phyloP scores from a whole-genome alignment of 2,329 filamentous ascomycete species.

The Ceratocystis lukuohia region DNA sequence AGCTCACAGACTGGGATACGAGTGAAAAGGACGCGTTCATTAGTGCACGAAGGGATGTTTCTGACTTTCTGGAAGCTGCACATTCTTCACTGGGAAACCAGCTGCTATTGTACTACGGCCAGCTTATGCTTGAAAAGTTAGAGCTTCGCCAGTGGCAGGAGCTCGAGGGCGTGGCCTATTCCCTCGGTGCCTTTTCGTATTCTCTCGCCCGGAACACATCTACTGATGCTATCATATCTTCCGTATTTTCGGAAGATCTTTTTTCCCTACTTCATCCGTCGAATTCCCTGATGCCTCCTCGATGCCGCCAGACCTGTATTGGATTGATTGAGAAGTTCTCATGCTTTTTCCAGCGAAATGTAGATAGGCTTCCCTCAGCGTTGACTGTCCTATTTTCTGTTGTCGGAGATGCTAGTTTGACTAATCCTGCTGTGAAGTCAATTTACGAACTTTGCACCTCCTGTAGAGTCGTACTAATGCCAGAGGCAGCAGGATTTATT shows the following conservation, averaged over 20 bases:
- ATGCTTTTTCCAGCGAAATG: slow-evolving; percentile 61
- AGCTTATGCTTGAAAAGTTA: slow-evolving; percentile 34
- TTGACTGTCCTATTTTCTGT: slow-evolving; percentile 63
- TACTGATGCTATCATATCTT: slow-evolving; percentile 44
- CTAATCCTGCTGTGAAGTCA: slow-evolving; percentile 57
- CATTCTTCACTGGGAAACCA: slow-evolving; percentile 47
- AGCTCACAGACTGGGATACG: slow-evolving; percentile 54
- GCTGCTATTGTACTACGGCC: slow-evolving; percentile 44
- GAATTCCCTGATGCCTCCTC: slow-evolving; percentile 41
- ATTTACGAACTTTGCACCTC: slow-evolving; percentile 64
- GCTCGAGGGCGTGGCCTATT: slow-evolving; percentile 48
- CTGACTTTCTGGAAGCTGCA: slow-evolving; percentile 60
- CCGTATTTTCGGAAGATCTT: slow-evolving; percentile 45
- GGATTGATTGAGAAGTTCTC: slow-evolving; percentile 59
- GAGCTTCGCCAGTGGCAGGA: slow-evolving; percentile 37
- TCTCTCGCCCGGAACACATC: slow-evolving; percentile 44
- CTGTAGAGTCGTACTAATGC: slow-evolving; percentile 54
- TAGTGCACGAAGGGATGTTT: slow-evolving; percentile 65
- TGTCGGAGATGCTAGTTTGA: slow-evolving; percentile 47
- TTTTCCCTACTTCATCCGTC: slow-evolving; percentile 15
- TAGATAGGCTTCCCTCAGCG: slow-evolving; percentile 52
- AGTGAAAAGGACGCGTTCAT: slow-evolving; percentile 53
- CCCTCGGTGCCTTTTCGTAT: slow-evolving; percentile 54
- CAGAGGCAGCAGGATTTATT: slow-evolving; percentile 55
- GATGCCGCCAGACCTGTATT: slow-evolving; percentile 55